Evolutionary conservation across 805 yeast genomes (phyloP).

Genomic region (Ogataea naganishii): DNA sequence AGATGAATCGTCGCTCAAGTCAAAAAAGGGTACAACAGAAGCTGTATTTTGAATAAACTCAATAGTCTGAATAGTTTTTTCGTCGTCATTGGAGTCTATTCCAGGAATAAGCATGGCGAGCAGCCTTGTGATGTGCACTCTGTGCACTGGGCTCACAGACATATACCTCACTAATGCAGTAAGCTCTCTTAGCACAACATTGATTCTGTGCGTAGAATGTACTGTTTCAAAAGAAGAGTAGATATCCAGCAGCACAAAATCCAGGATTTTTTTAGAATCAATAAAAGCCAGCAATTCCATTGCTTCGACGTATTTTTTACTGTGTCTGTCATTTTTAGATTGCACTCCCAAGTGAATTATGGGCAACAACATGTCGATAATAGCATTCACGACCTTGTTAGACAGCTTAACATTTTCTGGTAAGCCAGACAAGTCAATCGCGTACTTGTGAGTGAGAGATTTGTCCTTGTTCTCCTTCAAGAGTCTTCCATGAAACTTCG

Average conservation of each 20-base stretch:
- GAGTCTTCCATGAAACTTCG: conserved; percentile 51
- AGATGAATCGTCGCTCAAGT: conserved; percentile 35
- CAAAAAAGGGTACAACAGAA: conserved; percentile 63
- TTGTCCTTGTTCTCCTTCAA: conserved; percentile 37
- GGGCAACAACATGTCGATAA: conserved; percentile 38
- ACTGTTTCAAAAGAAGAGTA: conserved; percentile 63
- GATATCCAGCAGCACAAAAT: conserved; percentile 54
- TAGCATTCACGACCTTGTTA: conserved; percentile 9
- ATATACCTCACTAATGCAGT: conserved; percentile 60
- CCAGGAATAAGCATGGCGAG: conserved; percentile 67
- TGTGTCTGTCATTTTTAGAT: conserved; percentile 51
- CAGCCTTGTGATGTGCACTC: conserved; percentile 74
- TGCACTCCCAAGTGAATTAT: conserved; percentile 65
- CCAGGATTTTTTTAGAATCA: conserved; percentile 45
- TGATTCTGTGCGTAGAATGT: conserved; percentile 71
- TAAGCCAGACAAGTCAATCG: conserved; percentile 15
- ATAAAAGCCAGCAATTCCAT: conserved; percentile 59
- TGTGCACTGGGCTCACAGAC: conserved; percentile 49
- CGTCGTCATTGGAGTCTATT: conserved; percentile 81
- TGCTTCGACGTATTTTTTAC: conserved; percentile 49
- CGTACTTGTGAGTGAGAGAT: conserved; percentile 10
- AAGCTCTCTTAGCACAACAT: conserved; percentile 61
- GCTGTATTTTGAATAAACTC: conserved; percentile 64
- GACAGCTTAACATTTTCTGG: conserved; percentile 17
- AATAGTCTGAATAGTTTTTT: conserved; percentile 60